Percentiles rank a stretch among this genome's conserved stretches.
These are phyloP conservation scores for Rhizoclosmatium globosum DNA, from an alignment of 192 early-diverging fungal species.

Conservation along the genomic window DNA sequence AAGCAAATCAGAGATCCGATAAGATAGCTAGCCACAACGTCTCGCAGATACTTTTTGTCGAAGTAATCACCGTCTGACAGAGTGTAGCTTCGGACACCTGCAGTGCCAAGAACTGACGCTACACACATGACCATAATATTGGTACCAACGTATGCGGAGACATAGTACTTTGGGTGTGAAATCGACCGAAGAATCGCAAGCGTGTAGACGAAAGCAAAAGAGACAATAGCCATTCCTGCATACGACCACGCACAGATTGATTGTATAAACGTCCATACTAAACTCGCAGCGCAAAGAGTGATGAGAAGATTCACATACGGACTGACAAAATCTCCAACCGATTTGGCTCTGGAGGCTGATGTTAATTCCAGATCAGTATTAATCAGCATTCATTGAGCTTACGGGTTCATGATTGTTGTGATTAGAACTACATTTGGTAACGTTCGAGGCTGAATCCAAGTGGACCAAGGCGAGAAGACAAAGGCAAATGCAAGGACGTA, in stretches of 20 bases:
- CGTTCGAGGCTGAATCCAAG: no score
- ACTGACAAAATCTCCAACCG: no score
- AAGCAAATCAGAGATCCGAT: conserved; percentile 26
- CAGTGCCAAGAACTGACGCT: not conserved
- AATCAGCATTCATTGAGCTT: no score
- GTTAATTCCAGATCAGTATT: no score
- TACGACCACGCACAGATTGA: not conserved
- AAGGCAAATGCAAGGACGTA: no score
- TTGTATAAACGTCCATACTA: conserved; percentile 30
- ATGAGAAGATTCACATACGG: no score
- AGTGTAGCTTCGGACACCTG: not conserved
- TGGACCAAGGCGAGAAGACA: no score
- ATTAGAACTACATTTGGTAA: no score
- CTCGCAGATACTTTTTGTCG: conserved; percentile 10
- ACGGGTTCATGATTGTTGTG: no score
- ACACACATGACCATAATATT: not conserved
- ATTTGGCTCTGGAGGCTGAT: no score
- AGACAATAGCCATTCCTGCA: conserved; percentile 1
- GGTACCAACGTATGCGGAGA: conserved; percentile 12
- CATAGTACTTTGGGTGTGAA: conserved; percentile 15
- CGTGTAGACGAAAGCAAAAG: conserved; percentile 8
- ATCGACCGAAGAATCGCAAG: conserved; percentile 22
- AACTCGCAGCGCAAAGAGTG: no score
- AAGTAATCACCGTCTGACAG: not conserved
- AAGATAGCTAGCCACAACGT: conserved; percentile 15